These are phyloP conservation scores for Emergomyces pasteurianus DNA, from an alignment of 2,329 filamentous ascomycete species.

Conservation along the genomic window DNA sequence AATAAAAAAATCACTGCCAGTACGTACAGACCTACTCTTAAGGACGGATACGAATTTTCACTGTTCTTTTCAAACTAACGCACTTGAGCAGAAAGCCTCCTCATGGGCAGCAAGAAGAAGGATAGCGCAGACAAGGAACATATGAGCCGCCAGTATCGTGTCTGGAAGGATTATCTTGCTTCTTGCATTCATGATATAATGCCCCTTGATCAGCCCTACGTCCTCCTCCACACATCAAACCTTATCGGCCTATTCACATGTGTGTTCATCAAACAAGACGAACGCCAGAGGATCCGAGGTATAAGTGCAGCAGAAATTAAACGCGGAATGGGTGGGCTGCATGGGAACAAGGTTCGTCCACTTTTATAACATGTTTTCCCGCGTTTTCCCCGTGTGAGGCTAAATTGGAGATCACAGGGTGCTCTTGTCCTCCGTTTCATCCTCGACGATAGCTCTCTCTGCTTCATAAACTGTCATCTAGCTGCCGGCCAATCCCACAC, in stretches of 20 bases:
- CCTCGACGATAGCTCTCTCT: conserved; percentile 85
- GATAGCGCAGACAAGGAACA: conserved; percentile 65
- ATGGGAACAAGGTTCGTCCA: conserved; percentile 69
- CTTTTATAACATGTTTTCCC: not conserved
- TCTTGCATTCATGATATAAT: conserved; percentile 73
- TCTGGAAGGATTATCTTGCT: conserved; percentile 85
- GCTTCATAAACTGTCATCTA: conserved; percentile 94
- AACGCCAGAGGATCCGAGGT: conserved; percentile 64
- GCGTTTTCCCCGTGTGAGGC: not conserved
- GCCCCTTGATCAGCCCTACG: conserved; percentile 64
- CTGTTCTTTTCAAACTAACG: not conserved
- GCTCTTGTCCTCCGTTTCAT: conserved; percentile 85
- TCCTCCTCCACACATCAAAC: conserved; percentile 75
- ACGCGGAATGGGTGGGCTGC: conserved; percentile 85
- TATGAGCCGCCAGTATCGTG: conserved; percentile 95
- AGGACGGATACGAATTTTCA: not conserved
- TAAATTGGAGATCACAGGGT: conserved; percentile 37
- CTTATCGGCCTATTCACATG: conserved; percentile 93
- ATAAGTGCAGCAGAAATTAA: conserved; percentile 77
- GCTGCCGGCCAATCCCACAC: conserved; percentile 89
- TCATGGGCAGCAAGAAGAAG: conserved; percentile 57
- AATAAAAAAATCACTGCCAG: conserved; percentile 96
- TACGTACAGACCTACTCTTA: conserved; percentile 26
- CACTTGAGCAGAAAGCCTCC: conserved; percentile 53
- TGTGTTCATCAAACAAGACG: conserved; percentile 75